Evolutionary conservation across 2,329 filamentous ascomycete genomes (phyloP).

Genomic region (Scytalidium lignicola): DNA sequence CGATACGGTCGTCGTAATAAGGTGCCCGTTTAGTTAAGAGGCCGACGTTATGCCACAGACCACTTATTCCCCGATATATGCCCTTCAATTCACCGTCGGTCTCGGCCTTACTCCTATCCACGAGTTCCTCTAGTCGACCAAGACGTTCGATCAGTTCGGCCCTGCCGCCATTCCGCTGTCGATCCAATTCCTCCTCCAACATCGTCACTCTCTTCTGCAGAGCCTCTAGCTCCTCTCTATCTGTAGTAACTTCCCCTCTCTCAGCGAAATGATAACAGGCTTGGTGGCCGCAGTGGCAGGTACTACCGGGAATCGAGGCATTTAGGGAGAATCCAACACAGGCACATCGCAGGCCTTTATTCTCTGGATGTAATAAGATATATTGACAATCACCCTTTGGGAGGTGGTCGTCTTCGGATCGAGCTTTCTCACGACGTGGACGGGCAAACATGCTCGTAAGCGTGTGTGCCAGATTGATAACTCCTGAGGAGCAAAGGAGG

Average conservation of each 20-base stretch:
- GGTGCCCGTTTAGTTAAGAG: slow-evolving; percentile 44
- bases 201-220: slow-evolving; percentile 41
- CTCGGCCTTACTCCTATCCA: slow-evolving; percentile 48
- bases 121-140: slow-evolving; percentile 45
- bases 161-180: slow-evolving; percentile 26
- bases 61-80: slow-evolving; percentile 49
- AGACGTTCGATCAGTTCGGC: slow-evolving; percentile 20
- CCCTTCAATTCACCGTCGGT: slow-evolving; percentile 46
- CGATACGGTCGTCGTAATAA: slow-evolving; percentile 49
- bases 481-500: slow-evolving; percentile 17
- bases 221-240: slow-evolving; percentile 42
- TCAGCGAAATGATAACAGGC: slow-evolving; percentile 51
- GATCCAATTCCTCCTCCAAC: slow-evolving; percentile 39
- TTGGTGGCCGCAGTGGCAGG: slow-evolving; percentile 55
- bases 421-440: slow-evolving; percentile 23
- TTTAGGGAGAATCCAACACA: slow-evolving; percentile 54
- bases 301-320: slow-evolving; percentile 45
- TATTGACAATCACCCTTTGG: slow-evolving; percentile 56
- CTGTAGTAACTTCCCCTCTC: slow-evolving; percentile 38
- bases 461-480: slow-evolving; percentile 15
- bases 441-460: slow-evolving; percentile 22
- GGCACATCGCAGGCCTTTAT: slow-evolving; percentile 53
- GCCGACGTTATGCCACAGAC: slow-evolving; percentile 45
- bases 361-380: slow-evolving; percentile 50
- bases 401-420: slow-evolving; percentile 36